These are phyloP conservation scores for Aspergillus cejpii DNA, from an alignment of 2,329 filamentous ascomycete genomes.

Conservation along the genomic window DNA sequence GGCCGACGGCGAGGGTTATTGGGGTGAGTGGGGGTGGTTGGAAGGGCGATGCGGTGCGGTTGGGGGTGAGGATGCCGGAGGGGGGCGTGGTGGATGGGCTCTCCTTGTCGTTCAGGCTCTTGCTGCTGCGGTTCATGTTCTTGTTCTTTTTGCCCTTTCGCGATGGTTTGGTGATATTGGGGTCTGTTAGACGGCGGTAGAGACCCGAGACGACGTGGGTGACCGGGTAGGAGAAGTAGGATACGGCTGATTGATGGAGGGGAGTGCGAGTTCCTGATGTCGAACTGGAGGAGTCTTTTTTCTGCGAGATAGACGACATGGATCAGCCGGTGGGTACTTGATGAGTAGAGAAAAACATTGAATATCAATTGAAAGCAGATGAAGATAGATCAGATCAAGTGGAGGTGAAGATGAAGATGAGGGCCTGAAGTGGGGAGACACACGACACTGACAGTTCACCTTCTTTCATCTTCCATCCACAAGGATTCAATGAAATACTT, in stretches of 20 bases:
- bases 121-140: conserved; percentile 15
- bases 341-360: not conserved
- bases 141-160: conserved; percentile 7
- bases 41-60: conserved; percentile 67
- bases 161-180: conserved; percentile 15
- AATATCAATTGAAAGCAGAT: not conserved
- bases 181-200: conserved; percentile 57
- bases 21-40: conserved; percentile 84
- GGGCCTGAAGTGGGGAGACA: not conserved
- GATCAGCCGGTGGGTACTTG: not conserved
- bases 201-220: conserved; percentile 55
- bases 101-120: not conserved
- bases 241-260: conserved; percentile 34
- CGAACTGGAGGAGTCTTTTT: conserved; percentile 1
- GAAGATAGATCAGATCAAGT: not conserved
- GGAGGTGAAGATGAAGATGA: not conserved
- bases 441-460: not conserved
- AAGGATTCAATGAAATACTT: not conserved
- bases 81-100: conserved; percentile 13
- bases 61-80: conserved; percentile 47
- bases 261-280: conserved; percentile 15
- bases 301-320: conserved; percentile 22
- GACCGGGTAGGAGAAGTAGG: conserved; percentile 48
- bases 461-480: not conserved
- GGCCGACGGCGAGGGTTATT: conserved; percentile 56